A percentile compares a stretch with the other conserved stretches of the same genome.
These are phyloP conservation scores for Gastrolobium bilobum DNA, from an alignment of 306 rosid species.

Conservation along the genomic window DNA sequence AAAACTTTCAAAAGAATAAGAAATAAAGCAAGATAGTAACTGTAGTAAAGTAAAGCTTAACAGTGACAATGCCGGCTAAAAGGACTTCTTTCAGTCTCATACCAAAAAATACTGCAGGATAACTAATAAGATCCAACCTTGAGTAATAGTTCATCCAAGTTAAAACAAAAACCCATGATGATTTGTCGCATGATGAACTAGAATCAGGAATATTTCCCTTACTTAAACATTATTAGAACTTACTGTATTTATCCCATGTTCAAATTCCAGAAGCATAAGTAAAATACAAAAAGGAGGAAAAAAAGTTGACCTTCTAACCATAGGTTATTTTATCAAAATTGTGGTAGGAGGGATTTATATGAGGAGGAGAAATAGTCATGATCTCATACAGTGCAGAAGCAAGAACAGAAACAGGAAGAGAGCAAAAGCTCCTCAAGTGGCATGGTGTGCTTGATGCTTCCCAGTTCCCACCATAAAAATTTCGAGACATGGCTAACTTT, in stretches of 20 bases:
- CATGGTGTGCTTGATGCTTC: background rate
- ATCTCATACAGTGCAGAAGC: background rate
- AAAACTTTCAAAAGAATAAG: slow-evolving; percentile 20
- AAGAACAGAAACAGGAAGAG: background rate
- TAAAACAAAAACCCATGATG: slow-evolving; percentile 2
- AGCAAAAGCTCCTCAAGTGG: background rate
- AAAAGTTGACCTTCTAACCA: slow-evolving; percentile 3
- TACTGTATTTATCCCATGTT: slow-evolving; percentile 11
- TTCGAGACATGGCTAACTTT: slow-evolving; percentile 2
- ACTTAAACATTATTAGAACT: slow-evolving; percentile 17
- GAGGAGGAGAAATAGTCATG: slow-evolving; percentile 29
- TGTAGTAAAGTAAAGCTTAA: slow-evolving; percentile 22
- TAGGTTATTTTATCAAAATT: slow-evolving; percentile 1
- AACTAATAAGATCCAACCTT: slow-evolving; percentile 43
- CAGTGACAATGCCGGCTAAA: background rate
- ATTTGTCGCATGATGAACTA: slow-evolving; percentile 9
- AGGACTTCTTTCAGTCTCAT: slow-evolving; percentile 7
- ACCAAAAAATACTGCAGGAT: slow-evolving; percentile 32
- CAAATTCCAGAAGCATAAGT: slow-evolving; percentile 23
- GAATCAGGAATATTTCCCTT: slow-evolving; percentile 25
- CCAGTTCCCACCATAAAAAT: background rate
- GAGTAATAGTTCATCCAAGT: slow-evolving; percentile 25
- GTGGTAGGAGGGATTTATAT: background rate
- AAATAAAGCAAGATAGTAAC: slow-evolving; percentile 32
- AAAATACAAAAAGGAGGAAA: slow-evolving; percentile 9